phyloP scores from a whole-genome alignment of 192 early-diverging fungal genomes.

The Phycomyces nitens region DNA sequence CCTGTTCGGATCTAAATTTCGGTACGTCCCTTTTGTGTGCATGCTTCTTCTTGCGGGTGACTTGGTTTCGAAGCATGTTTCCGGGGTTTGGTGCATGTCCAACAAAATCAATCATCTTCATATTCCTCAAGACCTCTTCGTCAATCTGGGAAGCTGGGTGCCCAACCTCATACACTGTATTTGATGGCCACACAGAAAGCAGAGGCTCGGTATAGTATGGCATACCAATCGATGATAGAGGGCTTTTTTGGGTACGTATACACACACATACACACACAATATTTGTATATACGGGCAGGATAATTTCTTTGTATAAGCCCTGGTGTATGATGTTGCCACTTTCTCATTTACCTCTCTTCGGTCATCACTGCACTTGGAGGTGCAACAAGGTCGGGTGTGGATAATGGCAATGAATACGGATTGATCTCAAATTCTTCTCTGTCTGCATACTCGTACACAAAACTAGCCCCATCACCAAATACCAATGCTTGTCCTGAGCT shows the following conservation, averaged over 20 bases:
- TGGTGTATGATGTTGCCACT: not conserved
- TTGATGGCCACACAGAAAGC: conserved; percentile 73
- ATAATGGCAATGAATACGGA: conserved; percentile 53
- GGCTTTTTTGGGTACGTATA: conserved; percentile 33
- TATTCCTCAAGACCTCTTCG: conserved; percentile 64
- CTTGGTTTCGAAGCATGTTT: conserved; percentile 73
- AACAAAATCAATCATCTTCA: conserved; percentile 90
- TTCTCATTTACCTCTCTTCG: conserved; percentile 47
- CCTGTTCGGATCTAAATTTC: conserved; percentile 80
- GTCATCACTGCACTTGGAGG: conserved; percentile 41
- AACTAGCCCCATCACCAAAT: conserved; percentile 74
- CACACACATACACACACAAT: not conserved
- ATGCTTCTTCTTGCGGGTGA: conserved; percentile 37
- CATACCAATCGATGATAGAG: conserved; percentile 77
- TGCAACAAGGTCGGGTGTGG: conserved; percentile 46
- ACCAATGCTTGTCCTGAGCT: conserved; percentile 73
- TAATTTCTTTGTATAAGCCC: no score
- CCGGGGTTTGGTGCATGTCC: conserved; percentile 91
- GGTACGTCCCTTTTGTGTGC: conserved; percentile 46
- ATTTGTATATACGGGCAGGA: no score
- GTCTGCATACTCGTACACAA: conserved; percentile 77
- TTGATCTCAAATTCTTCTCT: conserved; percentile 65
- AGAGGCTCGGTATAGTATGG: conserved; percentile 75
- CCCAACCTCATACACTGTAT: conserved; percentile 68
- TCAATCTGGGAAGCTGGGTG: conserved; percentile 72